Evolutionary conservation across 139 green algal species (phyloP).

Genomic region (Mychonastes homosphaera): DNA sequence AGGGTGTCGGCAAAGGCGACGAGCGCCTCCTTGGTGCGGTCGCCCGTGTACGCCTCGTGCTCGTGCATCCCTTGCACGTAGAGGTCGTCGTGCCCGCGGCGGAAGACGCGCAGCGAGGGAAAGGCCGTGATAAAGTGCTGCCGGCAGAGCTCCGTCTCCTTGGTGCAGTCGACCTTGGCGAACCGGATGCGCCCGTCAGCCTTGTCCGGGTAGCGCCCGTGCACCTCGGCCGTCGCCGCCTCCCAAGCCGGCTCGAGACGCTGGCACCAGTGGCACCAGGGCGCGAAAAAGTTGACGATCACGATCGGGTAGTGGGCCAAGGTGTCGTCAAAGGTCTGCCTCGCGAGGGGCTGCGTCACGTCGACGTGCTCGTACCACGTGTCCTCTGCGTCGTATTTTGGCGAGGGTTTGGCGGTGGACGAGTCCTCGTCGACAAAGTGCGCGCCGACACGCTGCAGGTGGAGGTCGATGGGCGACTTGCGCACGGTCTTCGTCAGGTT

Average conservation of each 20-base stretch:
- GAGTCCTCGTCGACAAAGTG: slow-evolving; percentile 35
- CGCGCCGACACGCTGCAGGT: slow-evolving; percentile 36
- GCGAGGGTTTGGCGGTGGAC: slow-evolving; percentile 20
- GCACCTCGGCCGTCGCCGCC: slow-evolving; percentile 68
- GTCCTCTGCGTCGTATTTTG: slow-evolving; percentile 69
- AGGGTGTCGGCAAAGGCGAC: slow-evolving; percentile 72
- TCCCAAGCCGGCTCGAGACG: slow-evolving; percentile 88
- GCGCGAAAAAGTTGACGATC: slow-evolving; percentile 90
- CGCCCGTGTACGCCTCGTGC: slow-evolving; percentile 42
- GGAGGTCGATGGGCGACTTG: slow-evolving; percentile 67
- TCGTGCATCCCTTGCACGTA: slow-evolving; percentile 20
- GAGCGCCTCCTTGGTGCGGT: slow-evolving; percentile 82
- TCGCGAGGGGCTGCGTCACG: slow-evolving; percentile 31
- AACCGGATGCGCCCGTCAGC: slow-evolving; percentile 72
- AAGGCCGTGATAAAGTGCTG: slow-evolving; percentile 85
- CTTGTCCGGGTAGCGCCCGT: slow-evolving; percentile 75
- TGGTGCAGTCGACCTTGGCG: slow-evolving; percentile 91
- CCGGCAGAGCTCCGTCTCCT: slow-evolving; percentile 71
- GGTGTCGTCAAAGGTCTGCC: slow-evolving; percentile 34
- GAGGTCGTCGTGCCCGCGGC: slow-evolving; percentile 73
- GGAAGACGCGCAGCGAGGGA: slow-evolving; percentile 90
- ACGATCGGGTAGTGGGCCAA: slow-evolving; percentile 57
- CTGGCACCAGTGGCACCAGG: slow-evolving; percentile 97
- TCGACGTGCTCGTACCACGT: slow-evolving; percentile 46
- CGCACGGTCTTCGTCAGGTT: slow-evolving; percentile 94